Conservation (phyloP, 2,329 filamentous ascomycete genomes). For the Cladorrhinum sp. region DNA sequence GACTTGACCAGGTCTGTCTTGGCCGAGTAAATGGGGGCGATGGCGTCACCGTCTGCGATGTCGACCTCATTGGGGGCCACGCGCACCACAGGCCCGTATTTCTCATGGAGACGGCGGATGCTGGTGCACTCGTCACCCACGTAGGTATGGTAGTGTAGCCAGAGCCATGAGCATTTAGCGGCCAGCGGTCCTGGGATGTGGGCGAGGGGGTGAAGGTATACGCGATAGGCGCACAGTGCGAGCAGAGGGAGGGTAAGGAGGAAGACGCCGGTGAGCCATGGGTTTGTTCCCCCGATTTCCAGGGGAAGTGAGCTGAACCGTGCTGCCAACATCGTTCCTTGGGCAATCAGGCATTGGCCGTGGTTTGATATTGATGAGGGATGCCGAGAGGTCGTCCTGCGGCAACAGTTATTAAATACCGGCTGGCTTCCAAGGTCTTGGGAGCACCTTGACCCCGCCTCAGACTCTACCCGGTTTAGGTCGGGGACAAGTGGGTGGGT, state of each 20-base stretch:
- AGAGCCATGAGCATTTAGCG: conserved; percentile 33
- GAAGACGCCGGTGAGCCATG: conserved; percentile 3
- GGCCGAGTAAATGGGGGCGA: conserved; percentile 46
- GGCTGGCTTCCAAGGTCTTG: background rate
- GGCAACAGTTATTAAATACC: background rate
- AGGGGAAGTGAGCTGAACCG: background rate
- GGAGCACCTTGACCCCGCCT: background rate
- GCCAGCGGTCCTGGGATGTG: conserved; percentile 20
- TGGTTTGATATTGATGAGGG: background rate
- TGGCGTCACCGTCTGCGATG: conserved; percentile 43
- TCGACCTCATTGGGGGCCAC: conserved; percentile 43
- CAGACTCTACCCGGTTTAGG: background rate
- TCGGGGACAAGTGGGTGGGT: background rate
- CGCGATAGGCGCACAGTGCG: conserved; percentile 11
- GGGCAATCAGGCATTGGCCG: background rate
- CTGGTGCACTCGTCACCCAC: conserved; percentile 34
- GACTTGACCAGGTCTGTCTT: background rate
- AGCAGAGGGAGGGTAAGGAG: conserved; percentile 9
- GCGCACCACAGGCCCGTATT: conserved; percentile 35
- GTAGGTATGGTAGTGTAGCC: conserved; percentile 33
- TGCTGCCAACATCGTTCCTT: background rate
- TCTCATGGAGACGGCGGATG: conserved; percentile 35
- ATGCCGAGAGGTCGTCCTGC: no score
- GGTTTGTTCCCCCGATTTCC: background rate
- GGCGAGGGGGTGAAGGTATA: conserved; percentile 18